These are phyloP conservation scores for Aspergillus thermomutatus DNA, from an alignment of 2,329 filamentous ascomycete genomes.

Conservation along the genomic window DNA sequence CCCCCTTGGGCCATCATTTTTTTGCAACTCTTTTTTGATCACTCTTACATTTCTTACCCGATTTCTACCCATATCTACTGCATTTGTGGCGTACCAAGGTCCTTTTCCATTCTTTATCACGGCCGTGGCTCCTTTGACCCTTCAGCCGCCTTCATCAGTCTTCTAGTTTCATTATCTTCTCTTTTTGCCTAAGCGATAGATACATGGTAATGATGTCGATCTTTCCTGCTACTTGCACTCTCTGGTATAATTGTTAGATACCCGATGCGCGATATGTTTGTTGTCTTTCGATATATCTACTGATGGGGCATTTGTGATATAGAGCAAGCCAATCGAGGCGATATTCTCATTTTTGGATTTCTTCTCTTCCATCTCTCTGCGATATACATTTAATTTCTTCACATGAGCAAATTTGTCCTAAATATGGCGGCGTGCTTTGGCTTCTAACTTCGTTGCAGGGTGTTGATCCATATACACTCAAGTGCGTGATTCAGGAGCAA, in stretches of 20 bases:
- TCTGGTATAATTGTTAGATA: slow-evolving; percentile 25
- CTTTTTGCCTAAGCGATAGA: slow-evolving; percentile 10
- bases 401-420: background rate
- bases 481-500: background rate
- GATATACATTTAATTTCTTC: background rate
- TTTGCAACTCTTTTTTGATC: background rate
- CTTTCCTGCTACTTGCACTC: background rate
- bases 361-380: background rate
- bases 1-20: background rate
- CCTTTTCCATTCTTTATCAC: slow-evolving; percentile 15
- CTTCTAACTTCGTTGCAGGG: background rate
- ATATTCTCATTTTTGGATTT: background rate
- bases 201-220: slow-evolving; percentile 1
- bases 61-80: background rate
- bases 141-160: background rate
- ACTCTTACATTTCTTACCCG: background rate
- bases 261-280: slow-evolving; percentile 20
- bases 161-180: background rate
- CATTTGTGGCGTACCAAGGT: background rate
- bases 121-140: background rate
- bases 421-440: background rate
- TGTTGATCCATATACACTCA: background rate
- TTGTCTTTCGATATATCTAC: background rate
- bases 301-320: background rate
- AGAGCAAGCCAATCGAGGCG: background rate